These are phyloP conservation scores for Scutellaria minor DNA, from an alignment of 257 asterid genomes.

Conservation along the genomic window DNA sequence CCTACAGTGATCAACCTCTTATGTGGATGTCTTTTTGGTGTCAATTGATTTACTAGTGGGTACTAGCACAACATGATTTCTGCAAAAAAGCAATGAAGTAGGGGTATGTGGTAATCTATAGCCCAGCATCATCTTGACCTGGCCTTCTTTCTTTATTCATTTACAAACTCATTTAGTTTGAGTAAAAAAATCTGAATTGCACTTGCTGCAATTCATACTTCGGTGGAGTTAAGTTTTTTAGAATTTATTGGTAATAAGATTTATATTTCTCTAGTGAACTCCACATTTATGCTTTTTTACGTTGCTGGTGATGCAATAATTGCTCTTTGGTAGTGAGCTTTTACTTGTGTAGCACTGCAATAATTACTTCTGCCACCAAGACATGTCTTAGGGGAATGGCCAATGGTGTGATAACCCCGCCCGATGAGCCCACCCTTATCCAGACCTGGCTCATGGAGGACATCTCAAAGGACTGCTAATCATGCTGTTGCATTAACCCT, in stretches of 20 bases:
- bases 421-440: background rate
- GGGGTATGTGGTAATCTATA: slow-evolving; percentile 2
- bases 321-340: slow-evolving; percentile 2
- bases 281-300: slow-evolving; percentile 9
- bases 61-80: slow-evolving; percentile 7
- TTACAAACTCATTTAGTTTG: slow-evolving; percentile 3
- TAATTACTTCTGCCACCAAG: background rate
- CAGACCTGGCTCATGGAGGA: slow-evolving; percentile 18
- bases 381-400: slow-evolving; percentile 1
- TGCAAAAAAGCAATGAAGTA: slow-evolving; percentile 7
- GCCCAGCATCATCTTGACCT: slow-evolving; percentile 1
- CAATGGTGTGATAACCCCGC: background rate
- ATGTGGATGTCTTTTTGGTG: slow-evolving; percentile 7
- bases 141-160: background rate
- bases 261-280: slow-evolving; percentile 15
- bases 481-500: too few species aligned
- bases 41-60: slow-evolving; percentile 15
- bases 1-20: background rate
- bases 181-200: background rate
- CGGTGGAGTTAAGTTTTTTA: background rate
- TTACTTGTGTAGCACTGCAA: background rate
- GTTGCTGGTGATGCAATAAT: slow-evolving; percentile 4
- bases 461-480: slow-evolving; percentile 13
- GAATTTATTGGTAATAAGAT: background rate
- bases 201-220: slow-evolving; percentile 3